Base-by-base conservation (phyloP, 441 rosid species). In the Gossypium schwendimanii region DNA sequence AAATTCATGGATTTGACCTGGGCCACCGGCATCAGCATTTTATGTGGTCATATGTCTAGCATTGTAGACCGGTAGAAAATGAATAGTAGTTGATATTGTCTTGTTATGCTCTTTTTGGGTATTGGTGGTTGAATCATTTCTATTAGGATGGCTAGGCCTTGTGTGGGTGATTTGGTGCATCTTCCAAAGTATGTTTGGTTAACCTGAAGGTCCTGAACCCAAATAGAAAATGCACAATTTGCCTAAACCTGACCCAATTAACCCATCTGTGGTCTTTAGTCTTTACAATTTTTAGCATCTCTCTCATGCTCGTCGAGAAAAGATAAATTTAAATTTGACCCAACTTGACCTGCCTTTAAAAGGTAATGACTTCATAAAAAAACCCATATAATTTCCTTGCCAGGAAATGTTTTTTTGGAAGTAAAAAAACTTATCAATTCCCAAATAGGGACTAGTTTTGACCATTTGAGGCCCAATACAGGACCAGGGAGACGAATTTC, bases 1-100 rank as follows among this genome's bases (percentile, higher is more conserved):
- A 63, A 76, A 26, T 70, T 70, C 11, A 36, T 18, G 31, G 52
- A 63, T 60, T 41, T 63, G 66, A 63, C 67, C 39, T 10, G 47
- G 14, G 47, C 47, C 14, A 10, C 47, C 14, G 28, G 71, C 60
- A 44, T 23, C 31, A 33, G 54, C 54, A 28, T 72, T 76, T 66
- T 64, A 49, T 33, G 8, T 47, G 15, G 53, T 26, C 36, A 18
- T 23, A 31, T 50, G 71, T 4, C 31, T 23, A 45, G 52, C 23
- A 45, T 70, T 45, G 65, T 24, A 41, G 55, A 59, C 44, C 2
- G 12, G 17, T 65, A 68, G 64, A 47, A 67, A 53, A 36, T 9
- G 52, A 62, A 49, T 50, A 17, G 44, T 73, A 36, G 65, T 61
- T 73, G 26, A 72, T 54, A 14, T 54, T 23, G 9, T 63, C 53